These are phyloP conservation scores for Salvia miltiorrhiza DNA, from an alignment of 257 asterid species.

Conservation along the genomic window DNA sequence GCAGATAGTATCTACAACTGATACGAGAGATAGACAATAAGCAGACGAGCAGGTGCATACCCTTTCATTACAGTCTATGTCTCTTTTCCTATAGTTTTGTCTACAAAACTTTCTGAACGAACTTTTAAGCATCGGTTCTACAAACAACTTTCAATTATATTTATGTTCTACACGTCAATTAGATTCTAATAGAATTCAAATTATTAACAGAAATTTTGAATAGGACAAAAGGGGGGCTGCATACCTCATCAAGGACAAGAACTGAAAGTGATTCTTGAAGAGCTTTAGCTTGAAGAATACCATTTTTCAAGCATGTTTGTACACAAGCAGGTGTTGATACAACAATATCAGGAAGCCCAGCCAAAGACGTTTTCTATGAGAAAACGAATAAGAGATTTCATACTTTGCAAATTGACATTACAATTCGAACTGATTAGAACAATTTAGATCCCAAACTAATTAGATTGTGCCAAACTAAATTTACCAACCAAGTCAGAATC, in stretches of 20 bases:
- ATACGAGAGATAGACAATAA: background rate
- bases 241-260: constrained; percentile 93
- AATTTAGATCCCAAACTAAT: background rate
- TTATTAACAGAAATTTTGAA: background rate
- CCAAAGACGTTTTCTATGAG: constrained; percentile 66
- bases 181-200: background rate
- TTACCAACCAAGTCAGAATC: constrained; percentile 68
- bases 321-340: constrained; percentile 92
- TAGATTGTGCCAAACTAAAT: background rate
- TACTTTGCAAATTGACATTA: background rate
- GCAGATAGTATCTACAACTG: background rate
- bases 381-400: background rate
- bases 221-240: constrained; percentile 4
- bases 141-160: background rate
- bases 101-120: background rate
- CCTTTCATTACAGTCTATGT: too few relatives aligned
- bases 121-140: background rate
- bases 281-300: constrained; percentile 58
- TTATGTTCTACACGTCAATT: background rate
- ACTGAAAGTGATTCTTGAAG: constrained; percentile 78
- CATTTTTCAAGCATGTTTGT: constrained; percentile 55
- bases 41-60: background rate
- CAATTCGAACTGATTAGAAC: background rate
- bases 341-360: constrained; percentile 72
- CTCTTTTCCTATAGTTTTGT: background rate